Base-by-base conservation (phyloP, 2,329 filamentous ascomycete species). In the Chaetomiaceae sp. region DNA sequence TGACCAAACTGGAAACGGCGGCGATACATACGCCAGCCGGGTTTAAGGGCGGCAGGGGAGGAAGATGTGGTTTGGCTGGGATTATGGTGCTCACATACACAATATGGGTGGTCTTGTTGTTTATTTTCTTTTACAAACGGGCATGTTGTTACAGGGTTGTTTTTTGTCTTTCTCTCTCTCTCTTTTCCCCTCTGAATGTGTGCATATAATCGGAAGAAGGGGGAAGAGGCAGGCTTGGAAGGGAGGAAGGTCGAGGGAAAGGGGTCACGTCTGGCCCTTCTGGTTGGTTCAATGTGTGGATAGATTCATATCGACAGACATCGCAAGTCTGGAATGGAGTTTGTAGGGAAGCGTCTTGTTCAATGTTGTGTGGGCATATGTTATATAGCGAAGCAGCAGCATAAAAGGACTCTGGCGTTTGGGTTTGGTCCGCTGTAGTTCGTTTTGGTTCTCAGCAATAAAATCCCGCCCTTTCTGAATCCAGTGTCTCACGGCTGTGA, bases 401-500 rank as follows among this genome's bases (percentile, higher is more conserved):
- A 52, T 52, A 44, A 52, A 48, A 33, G 41, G 41, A 49, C n/a
- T 14, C 17, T 41, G 50, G 45, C 44, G 45, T 49, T 48, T 27
- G n/a, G 30, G 50, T n/a, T 48, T 40, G 31, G 43, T 14, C 13
- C 9, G 19, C 20, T 23, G 2, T 39, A n/a, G n/a, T n/a, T n/a
- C n/a, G n/a, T n/a, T n/a, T n/a, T n/a, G n/a, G n/a, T n/a, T n/a
- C n/a, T n/a, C n/a, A n/a, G n/a, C n/a, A n/a, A n/a, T n/a, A n/a
- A n/a, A n/a, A n/a, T n/a, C n/a, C n/a, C n/a, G n/a, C n/a, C n/a
- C n/a, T n/a, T n/a, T n/a, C n/a, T n/a, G n/a, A n/a, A n/a, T n/a
- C n/a, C n/a, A n/a, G n/a, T n/a, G n/a, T n/a, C n/a, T n/a, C n/a
- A n/a, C n/a, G n/a, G n/a, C n/a, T n/a, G n/a, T n/a, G n/a, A n/a